Evolutionary conservation across 805 yeast species (phyloP).

Genomic region (Cyberlindnera mrakii): DNA sequence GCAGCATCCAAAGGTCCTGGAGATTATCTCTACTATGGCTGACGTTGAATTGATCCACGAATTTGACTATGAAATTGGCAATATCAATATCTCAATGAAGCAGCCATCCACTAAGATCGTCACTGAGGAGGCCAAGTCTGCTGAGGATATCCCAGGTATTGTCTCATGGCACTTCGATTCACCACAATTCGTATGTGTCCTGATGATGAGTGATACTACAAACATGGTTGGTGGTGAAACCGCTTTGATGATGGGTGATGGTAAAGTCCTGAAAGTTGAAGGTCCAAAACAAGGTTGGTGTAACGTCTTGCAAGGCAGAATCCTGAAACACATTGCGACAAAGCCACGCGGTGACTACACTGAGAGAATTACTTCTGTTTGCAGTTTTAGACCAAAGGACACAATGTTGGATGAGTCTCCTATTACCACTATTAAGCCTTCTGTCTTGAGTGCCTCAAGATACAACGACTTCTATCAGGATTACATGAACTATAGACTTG

Average conservation of each 20-base stretch:
- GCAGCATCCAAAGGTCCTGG: constrained; percentile 52
- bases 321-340: constrained; percentile 41
- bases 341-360: constrained; percentile 31
- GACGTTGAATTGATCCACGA: constrained; percentile 23
- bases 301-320: constrained; percentile 42
- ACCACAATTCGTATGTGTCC: constrained; percentile 60
- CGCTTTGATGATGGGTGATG: constrained; percentile 33
- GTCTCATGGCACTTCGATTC: constrained; percentile 62
- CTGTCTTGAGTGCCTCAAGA: constrained; percentile 29
- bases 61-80: constrained; percentile 49
- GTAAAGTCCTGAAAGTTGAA: constrained; percentile 18
- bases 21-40: constrained; percentile 50
- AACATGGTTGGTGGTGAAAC: constrained; percentile 61
- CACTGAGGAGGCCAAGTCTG: constrained; percentile 3
- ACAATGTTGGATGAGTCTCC: constrained; percentile 34
- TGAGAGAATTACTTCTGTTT: constrained; percentile 39
- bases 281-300: constrained; percentile 47
- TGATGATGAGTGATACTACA: constrained; percentile 54
- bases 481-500: constrained; percentile 34
- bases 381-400: constrained; percentile 36
- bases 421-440: constrained; percentile 36
- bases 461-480: constrained; percentile 35
- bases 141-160: constrained; percentile 39
- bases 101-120: constrained; percentile 9
- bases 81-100: constrained; percentile 44